These are phyloP conservation scores for Ogataea chonburiensis DNA, from an alignment of 805 yeast genomes.

Conservation along the genomic window DNA sequence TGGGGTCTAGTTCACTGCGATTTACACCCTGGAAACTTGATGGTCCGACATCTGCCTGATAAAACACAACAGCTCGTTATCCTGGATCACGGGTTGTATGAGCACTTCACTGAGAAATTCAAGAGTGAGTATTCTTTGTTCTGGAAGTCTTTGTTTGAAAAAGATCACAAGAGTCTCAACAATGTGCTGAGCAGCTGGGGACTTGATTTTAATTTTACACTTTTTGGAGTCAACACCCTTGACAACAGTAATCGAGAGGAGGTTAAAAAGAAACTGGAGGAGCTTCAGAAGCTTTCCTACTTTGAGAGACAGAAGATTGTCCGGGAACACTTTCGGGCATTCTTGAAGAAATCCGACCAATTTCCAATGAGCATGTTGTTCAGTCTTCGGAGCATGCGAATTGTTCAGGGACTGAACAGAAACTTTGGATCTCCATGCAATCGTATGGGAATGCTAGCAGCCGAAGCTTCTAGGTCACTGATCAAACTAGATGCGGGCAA, in stretches of 20 bases:
- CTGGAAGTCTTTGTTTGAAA: constrained; percentile 62
- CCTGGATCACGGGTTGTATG: constrained; percentile 74
- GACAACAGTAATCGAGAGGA: constrained; percentile 36
- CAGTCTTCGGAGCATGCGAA: constrained; percentile 68
- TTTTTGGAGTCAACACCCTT: constrained; percentile 55
- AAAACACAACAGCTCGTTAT: constrained; percentile 57
- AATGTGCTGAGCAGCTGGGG: constrained; percentile 65
- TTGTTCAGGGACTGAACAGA: constrained; percentile 68
- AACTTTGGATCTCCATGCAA: constrained; percentile 72
- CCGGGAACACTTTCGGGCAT: constrained; percentile 49
- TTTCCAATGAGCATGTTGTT: constrained; percentile 68
- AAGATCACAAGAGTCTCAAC: constrained; percentile 47
- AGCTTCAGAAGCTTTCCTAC: constrained; percentile 32
- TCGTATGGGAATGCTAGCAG: constrained; percentile 60
- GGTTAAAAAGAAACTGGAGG: constrained; percentile 23
- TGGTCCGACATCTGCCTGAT: constrained; percentile 44
- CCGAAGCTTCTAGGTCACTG: constrained; percentile 44
- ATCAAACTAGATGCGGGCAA: constrained; percentile 14
- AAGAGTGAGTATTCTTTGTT: constrained; percentile 55
- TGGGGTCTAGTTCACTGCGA: constrained; percentile 74
- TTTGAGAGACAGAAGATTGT: constrained; percentile 43
- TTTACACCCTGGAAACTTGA: constrained; percentile 79
- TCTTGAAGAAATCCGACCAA: constrained; percentile 59
- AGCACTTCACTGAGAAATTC: constrained; percentile 50
- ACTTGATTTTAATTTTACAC: constrained; percentile 58